Evolutionary conservation across 1,284 basidiomycete genomes (phyloP).

Genomic region (Mycosarcoma maydis): DNA sequence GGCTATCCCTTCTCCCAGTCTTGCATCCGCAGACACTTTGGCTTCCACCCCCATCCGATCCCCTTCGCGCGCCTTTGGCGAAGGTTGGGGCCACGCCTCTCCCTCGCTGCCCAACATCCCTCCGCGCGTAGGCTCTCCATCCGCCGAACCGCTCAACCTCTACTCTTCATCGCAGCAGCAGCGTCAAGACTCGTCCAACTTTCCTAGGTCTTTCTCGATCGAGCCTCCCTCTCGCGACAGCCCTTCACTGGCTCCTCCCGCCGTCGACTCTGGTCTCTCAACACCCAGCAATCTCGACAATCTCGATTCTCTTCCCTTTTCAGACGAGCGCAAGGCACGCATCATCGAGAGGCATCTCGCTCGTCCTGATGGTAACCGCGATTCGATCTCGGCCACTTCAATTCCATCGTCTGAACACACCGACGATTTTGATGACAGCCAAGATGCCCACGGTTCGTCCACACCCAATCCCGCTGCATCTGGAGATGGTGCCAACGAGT

Average conservation of each 20-base stretch:
- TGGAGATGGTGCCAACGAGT: constrained; percentile 10
- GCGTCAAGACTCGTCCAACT: constrained; percentile 24
- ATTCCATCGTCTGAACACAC: constrained; percentile 32
- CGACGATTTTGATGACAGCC: constrained; percentile 16
- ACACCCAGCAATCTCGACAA: constrained; percentile 54
- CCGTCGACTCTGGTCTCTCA: constrained; percentile 37
- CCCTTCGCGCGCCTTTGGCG: constrained; percentile 30
- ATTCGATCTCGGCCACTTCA: constrained; percentile 40
- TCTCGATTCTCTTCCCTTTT: constrained; percentile 54
- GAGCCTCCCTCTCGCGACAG: constrained; percentile 41
- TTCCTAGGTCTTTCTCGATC: constrained; percentile 22
- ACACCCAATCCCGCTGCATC: constrained; percentile 8
- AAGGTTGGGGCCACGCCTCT: constrained; percentile 26
- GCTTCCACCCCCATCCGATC: constrained; percentile 34
- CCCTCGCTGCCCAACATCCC: constrained; percentile 54
- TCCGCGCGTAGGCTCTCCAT: constrained; percentile 48
- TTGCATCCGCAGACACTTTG: constrained; percentile 2
- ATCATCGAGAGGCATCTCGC: constrained; percentile 58
- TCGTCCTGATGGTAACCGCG: constrained; percentile 37
- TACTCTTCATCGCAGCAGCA: constrained; percentile 37
- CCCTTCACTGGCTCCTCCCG: constrained; percentile 38
- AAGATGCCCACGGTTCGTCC: constrained; percentile 14
- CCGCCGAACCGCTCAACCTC: constrained; percentile 33
- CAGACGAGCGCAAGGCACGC: constrained; percentile 58
- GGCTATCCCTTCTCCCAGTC: constrained; percentile 21